Conservation (phyloP, 805 yeast species). For the Cyberlindnera amylophila region DNA sequence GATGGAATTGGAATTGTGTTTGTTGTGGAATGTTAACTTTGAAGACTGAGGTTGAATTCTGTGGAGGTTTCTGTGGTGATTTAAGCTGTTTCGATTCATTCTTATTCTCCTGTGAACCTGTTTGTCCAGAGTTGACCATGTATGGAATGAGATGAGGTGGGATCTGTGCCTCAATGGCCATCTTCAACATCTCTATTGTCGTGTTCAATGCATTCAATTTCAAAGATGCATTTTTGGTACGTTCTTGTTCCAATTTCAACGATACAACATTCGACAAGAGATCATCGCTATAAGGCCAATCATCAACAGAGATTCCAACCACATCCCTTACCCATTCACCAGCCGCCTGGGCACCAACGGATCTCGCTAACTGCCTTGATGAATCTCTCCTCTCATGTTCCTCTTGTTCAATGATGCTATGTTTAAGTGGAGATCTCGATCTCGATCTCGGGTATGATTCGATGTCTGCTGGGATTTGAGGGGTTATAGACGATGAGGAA, state of each 20-base stretch:
- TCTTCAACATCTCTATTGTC: constrained; percentile 34
- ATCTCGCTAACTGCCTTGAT: no score
- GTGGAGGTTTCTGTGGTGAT: neutral
- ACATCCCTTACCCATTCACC: constrained; percentile 8
- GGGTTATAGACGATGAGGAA: constrained; percentile 1
- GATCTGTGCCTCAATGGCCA: constrained; percentile 34
- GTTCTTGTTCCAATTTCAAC: constrained; percentile 38
- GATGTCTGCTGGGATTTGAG: neutral
- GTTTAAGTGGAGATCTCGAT: constrained; percentile 2
- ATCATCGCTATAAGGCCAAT: constrained; percentile 38
- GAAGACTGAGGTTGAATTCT: constrained; percentile 24
- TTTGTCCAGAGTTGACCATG: constrained; percentile 26
- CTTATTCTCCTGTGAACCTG: neutral
- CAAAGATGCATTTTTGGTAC: constrained; percentile 34
- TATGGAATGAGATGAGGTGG: constrained; percentile 36
- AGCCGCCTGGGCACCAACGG: neutral
- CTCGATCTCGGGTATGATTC: constrained; percentile 2
- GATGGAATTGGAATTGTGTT: constrained; percentile 29
- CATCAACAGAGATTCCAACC: constrained; percentile 11
- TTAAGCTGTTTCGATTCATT: neutral
- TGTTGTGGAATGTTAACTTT: constrained; percentile 27
- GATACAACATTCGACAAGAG: constrained; percentile 33
- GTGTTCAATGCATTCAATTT: constrained; percentile 30
- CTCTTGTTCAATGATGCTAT: neutral
- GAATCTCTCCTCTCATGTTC: neutral